Evolutionary conservation across 441 rosid species (phyloP).

Genomic region (Corymbia calophylla): DNA sequence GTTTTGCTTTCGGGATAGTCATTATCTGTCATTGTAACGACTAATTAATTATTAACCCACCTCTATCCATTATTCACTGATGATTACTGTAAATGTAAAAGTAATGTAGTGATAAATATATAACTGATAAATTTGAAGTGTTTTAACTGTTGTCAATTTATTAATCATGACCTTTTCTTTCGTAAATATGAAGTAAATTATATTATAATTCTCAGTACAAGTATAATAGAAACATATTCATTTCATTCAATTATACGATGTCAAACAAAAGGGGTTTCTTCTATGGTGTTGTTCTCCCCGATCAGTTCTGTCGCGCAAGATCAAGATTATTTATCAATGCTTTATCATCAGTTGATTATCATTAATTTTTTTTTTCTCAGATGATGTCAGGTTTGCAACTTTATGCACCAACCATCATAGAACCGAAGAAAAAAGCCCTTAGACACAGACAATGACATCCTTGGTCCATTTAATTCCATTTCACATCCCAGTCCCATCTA

Average conservation of each 20-base stretch:
- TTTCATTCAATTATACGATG: background rate
- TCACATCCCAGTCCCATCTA: background rate
- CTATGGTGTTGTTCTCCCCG: rapidly evolving
- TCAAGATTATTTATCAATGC: background rate
- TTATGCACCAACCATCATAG: background rate
- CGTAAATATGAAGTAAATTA: background rate
- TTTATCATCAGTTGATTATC: background rate
- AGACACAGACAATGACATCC: background rate
- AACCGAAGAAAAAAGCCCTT: background rate
- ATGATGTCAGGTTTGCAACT: background rate
- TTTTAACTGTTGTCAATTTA: background rate
- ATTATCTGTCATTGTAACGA: background rate
- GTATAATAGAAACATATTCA: background rate
- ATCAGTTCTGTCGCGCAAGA: background rate
- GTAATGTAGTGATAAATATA: background rate
- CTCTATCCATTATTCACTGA: background rate
- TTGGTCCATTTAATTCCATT: background rate
- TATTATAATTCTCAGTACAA: background rate
- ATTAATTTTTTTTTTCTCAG: background rate
- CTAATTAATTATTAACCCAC: background rate
- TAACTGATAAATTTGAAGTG: background rate
- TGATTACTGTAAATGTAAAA: background rate
- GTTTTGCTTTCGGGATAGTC: background rate
- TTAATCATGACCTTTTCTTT: background rate
- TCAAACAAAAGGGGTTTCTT: background rate